A percentile compares a stretch with the other conserved stretches of the same genome.
Conservation (phyloP, 352 stramenopile species). For the Phytophthora aleatoria region DNA sequence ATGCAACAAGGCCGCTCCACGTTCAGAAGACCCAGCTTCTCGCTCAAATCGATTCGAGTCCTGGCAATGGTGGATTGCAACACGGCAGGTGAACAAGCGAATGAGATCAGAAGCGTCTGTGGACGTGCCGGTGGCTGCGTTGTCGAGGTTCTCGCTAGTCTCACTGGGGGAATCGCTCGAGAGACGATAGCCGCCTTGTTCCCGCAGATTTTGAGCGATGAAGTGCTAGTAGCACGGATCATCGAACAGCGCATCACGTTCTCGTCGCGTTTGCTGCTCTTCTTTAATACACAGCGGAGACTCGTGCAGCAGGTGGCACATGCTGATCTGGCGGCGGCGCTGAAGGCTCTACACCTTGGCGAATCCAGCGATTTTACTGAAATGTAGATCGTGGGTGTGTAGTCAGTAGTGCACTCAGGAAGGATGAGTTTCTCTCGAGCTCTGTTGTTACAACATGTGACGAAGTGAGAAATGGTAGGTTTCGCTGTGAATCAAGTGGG, state of each 20-base stretch:
- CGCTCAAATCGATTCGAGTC: constrained; percentile 29
- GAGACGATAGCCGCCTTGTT: too few relatives aligned
- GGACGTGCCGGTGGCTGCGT: constrained; percentile 10
- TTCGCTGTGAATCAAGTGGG: neutral
- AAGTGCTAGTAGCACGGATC: neutral
- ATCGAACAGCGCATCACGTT: constrained; percentile 16
- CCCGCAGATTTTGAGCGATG: too few relatives aligned
- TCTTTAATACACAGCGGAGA: constrained; percentile 20
- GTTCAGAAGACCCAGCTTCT: constrained; percentile 26
- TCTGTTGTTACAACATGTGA: neutral
- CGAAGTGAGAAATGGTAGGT: neutral
- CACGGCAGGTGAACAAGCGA: constrained; percentile 7
- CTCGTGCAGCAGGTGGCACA: constrained; percentile 21
- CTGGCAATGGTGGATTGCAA: constrained; percentile 8
- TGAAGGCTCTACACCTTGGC: neutral
- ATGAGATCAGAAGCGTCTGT: constrained; percentile 15
- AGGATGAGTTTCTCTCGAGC: too few relatives aligned
- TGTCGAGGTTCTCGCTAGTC: constrained; percentile 15
- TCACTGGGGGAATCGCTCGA: neutral
- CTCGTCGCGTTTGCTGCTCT: constrained; percentile 23
- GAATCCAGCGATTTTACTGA: neutral
- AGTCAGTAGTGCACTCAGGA: too few relatives aligned
- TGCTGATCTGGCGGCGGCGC: constrained; percentile 13
- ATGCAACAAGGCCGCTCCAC: constrained; percentile 37
- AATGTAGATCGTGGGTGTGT: neutral